Base-by-base conservation (phyloP, 148 eudicot genomes). In the Rheum nobile region DNA sequence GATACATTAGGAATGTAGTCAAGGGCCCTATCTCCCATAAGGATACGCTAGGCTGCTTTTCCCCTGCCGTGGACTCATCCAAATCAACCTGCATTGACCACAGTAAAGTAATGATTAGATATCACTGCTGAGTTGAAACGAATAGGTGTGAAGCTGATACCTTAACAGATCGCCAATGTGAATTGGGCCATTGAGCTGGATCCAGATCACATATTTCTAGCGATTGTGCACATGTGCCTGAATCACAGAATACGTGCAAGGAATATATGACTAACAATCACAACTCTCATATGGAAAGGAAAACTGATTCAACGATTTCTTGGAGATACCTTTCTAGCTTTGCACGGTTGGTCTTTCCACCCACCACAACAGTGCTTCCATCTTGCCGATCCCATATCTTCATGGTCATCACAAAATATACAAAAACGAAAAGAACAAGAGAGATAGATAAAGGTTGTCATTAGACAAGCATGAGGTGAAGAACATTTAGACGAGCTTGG, bases 381-480 rank as follows among this genome's bases (percentile, higher is more conserved):
- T 96, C 95, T 90, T 96, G 99, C 61, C 92, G 82, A 24, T 92
- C 99, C 97, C 97, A 96, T 69, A 96, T 79, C 99, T 95, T 81
- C 43, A 55, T 91, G 70, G 41, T 80, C 28, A 42, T 65, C 12
- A 17, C 2, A 32, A 31, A 32, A 17, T 65, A 17, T 2, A 65
- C 70, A 31, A n/a, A n/a, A n/a, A n/a, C n/a, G n/a, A n/a, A n/a
- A n/a, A n/a, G n/a, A n/a, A n/a, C n/a, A n/a, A n/a, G n/a, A n/a
- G n/a, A n/a, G n/a, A n/a, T n/a, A n/a, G n/a, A n/a, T n/a, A n/a
- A 14, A 61, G 34, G 50, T 35, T 39, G 63, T 42, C 74, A 35
- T 50, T 17, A 5, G 39, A 78, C 37, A 74, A 77, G 28, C 72
- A 79, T 35, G 37, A 35, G n/a, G n/a, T n/a, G n/a, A n/a, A n/a